Conservation (phyloP, 768 basidiomycete species). For the Pleurotus citrinopileatus region DNA sequence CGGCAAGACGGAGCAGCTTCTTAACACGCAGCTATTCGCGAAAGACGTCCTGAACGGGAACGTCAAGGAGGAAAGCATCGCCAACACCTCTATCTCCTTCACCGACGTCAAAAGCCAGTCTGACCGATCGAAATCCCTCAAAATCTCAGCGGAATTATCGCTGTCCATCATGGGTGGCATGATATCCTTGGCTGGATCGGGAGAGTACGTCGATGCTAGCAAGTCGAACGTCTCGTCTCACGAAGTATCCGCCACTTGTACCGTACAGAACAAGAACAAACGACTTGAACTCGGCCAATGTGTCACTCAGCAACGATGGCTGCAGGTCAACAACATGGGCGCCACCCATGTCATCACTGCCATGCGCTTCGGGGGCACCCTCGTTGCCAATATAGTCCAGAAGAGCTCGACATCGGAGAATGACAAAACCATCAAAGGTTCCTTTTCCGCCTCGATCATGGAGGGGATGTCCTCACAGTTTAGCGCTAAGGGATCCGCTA, state of each 20-base stretch:
- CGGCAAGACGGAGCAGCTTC: constrained; percentile 6
- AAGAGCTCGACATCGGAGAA: constrained; percentile 13
- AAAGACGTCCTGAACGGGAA: not conserved
- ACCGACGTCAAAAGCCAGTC: constrained; percentile 9
- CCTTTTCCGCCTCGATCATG: constrained; percentile 6
- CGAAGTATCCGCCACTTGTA: constrained; percentile 4
- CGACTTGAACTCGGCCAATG: constrained; percentile 1
- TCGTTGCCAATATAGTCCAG: constrained; percentile 13
- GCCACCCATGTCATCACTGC: constrained; percentile 18
- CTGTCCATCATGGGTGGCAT: constrained; percentile 9
- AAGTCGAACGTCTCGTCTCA: constrained; percentile 8
- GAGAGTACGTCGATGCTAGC: constrained; percentile 6
- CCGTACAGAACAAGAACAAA: constrained; percentile 4
- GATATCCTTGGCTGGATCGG: constrained; percentile 8
- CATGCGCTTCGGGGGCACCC: constrained; percentile 15
- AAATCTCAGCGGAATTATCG: constrained; percentile 2
- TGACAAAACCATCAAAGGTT: constrained; percentile 10
- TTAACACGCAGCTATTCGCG: constrained; percentile 7
- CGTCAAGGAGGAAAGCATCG: not conserved
- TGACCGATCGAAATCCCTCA: constrained; percentile 5
- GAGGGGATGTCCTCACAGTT: constrained; percentile 9
- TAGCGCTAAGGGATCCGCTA: constrained; percentile 5
- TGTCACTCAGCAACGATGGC: not conserved
- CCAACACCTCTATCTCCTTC: constrained; percentile 3
- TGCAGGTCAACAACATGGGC: not conserved